Base-by-base conservation (phyloP, 192 early-diverging fungal species). In the Tieghemiomyces parasiticus region DNA sequence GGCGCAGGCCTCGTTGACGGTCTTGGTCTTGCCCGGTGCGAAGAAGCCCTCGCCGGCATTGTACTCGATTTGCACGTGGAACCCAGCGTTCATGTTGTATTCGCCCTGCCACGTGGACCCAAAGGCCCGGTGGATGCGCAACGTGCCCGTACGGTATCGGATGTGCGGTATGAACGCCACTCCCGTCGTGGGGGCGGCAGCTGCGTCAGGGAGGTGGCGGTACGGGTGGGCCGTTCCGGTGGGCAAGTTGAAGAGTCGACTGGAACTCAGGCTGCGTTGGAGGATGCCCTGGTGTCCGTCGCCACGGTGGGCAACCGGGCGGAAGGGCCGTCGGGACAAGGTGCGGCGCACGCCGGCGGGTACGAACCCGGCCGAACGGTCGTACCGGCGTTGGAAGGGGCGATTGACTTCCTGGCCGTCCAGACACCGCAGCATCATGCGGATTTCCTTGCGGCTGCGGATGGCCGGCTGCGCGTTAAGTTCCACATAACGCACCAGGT, bases 41-140 rank as follows among this genome's bases (percentile, higher is more conserved):
- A 67, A 66, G 0, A 75, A 67, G 3, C 54, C 59, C 20, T 72
- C 61, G 61, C 76, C 78, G 6, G 77, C 74, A 3, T 67, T 70
- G 60, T 81, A 74, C 12, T 65, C 60, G 30, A 83, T 65, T 8
- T 67, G 65, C 58, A 79, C 78, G 6, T 58, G 56, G 56, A 84
- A 84, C 3, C 82, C 82, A 0, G 82, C 69, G 32, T 78, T 73
- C 49, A 81, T 74, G 46, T 80, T 81, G 58, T 73, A 68, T 2
- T 63, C 54, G 29, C 55, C 67, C 4, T 65, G 61, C 68, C 66
- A 74, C 34, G 19, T 49, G n/a, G 74, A 66, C 34, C 67, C 46
- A n/a, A 67, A 68, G 4, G 75, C 76, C 47, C 78, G 74, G 10
- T 73, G 67, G n/a, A 81, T 73, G 0, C 38, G 60, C 3, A 81